Evolutionary conservation across 1,139 yeast species (phyloP).

Genomic region (Yamadazyma oceani): DNA sequence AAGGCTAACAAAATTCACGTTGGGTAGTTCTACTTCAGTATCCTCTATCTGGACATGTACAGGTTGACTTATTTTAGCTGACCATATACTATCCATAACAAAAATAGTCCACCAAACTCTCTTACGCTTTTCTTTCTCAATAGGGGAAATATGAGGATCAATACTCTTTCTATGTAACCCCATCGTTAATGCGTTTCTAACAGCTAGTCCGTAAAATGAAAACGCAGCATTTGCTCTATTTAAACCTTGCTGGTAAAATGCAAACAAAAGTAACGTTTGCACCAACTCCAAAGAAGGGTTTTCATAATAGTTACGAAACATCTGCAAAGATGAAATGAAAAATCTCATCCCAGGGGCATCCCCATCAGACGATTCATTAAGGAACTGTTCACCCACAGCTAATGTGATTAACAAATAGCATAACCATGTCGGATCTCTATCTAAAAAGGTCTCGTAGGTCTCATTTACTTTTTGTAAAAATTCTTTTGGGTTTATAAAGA

Average conservation of each 20-base stretch:
- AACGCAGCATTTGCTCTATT: conserved; percentile 13
- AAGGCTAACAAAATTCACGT: conserved; percentile 5
- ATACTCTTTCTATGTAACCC: conserved; percentile 11
- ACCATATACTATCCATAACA: conserved; percentile 14
- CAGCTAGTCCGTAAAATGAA: conserved; percentile 14
- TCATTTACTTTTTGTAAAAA: conserved; percentile 11
- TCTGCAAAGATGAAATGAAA: conserved; percentile 13
- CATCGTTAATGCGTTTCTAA: conserved; percentile 12
- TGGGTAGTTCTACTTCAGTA: conserved; percentile 12
- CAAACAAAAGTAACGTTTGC: conserved; percentile 13
- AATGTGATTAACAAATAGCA: conserved; percentile 12
- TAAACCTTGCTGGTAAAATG: conserved; percentile 16
- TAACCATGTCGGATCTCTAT: conserved; percentile 13
- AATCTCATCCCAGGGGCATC: conserved; percentile 17
- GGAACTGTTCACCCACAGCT: conserved; percentile 16
- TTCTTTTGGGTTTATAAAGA: conserved; percentile 10
- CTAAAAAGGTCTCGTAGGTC: conserved; percentile 9
- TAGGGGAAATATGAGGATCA: conserved; percentile 3
- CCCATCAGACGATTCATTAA: conserved; percentile 14
- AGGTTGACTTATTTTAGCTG: conserved; percentile 14
- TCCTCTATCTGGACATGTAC: conserved; percentile 12
- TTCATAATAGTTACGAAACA: conserved; percentile 12
- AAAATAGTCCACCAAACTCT: conserved; percentile 17
- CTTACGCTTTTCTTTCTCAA: conserved; percentile 11
- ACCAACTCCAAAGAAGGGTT: conserved; percentile 10